These are phyloP conservation scores for Boletus speciosus DNA, from an alignment of 768 basidiomycete species.

Conservation along the genomic window DNA sequence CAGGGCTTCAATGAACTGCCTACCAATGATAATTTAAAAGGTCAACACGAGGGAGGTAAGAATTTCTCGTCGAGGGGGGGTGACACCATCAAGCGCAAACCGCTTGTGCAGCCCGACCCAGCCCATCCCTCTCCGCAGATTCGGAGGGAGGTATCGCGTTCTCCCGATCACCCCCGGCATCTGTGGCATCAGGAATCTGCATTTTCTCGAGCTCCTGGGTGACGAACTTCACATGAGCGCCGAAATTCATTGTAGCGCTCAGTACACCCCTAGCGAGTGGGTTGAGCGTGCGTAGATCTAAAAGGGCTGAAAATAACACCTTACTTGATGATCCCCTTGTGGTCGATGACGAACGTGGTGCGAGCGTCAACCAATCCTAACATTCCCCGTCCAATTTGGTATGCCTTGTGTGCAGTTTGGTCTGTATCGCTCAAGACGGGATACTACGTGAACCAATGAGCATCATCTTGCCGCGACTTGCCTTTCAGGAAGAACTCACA, in stretches of 20 bases:
- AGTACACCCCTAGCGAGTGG: slow-evolving; percentile 46
- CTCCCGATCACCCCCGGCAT: background rate
- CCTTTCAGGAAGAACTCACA: slow-evolving; percentile 33
- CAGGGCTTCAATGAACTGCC: no score
- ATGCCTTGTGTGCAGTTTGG: slow-evolving; percentile 59
- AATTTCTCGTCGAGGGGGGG: background rate
- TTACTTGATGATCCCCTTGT: slow-evolving; percentile 62
- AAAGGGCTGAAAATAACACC: slow-evolving; percentile 10
- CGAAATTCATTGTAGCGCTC: slow-evolving; percentile 59
- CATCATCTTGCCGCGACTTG: background rate
- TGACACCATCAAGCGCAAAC: slow-evolving; percentile 14
- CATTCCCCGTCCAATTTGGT: slow-evolving; percentile 62
- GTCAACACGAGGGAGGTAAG: slow-evolving; percentile 4
- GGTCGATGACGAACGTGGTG: slow-evolving; percentile 75
- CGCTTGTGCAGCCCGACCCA: slow-evolving; percentile 21
- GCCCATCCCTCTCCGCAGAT: slow-evolving; percentile 12
- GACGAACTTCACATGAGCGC: slow-evolving; percentile 69
- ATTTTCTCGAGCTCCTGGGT: slow-evolving; percentile 60
- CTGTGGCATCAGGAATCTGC: slow-evolving; percentile 8
- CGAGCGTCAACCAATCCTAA: slow-evolving; percentile 64
- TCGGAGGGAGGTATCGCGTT: slow-evolving; percentile 1
- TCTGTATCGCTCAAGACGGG: slow-evolving; percentile 73
- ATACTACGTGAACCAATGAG: slow-evolving; percentile 43
- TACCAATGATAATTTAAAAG: slow-evolving; percentile 2
- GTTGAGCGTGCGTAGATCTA: slow-evolving; percentile 1